These are phyloP conservation scores for Xylaria nigripes DNA, from an alignment of 495 filamentous ascomycete genomes.

Conservation along the genomic window DNA sequence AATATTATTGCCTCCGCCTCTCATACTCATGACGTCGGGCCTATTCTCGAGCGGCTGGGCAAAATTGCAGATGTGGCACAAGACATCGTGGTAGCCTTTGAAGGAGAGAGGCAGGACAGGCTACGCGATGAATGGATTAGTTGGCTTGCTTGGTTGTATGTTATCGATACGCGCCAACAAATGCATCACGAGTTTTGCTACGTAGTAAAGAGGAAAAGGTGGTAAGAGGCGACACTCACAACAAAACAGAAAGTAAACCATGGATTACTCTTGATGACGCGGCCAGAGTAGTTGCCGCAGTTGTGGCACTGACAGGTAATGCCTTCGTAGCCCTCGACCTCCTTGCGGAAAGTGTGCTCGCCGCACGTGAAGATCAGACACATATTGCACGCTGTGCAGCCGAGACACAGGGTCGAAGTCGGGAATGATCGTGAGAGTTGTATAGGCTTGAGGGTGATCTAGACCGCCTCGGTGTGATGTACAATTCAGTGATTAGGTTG, in stretches of 20 bases:
- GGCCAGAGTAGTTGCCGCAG: conserved; percentile 46
- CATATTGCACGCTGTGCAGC: conserved; percentile 25
- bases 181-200: background rate
- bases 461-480: too few species aligned
- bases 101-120: conserved; percentile 49
- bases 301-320: conserved; percentile 48
- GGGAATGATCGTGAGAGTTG: too few species aligned
- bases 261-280: conserved; percentile 44
- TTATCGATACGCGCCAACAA: too few species aligned
- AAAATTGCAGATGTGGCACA: conserved; percentile 49
- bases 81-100: conserved; percentile 47
- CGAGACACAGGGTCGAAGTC: too few species aligned
- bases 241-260: conserved; percentile 55
- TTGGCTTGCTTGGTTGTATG: conserved; percentile 8
- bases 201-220: background rate
- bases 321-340: conserved; percentile 47
- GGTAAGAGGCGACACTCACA: conserved; percentile 27
- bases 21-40: conserved; percentile 42
- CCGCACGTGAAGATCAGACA: conserved; percentile 52
- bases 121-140: conserved; percentile 14
- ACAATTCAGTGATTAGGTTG: too few species aligned
- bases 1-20: conserved; percentile 31
- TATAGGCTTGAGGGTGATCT: too few species aligned
- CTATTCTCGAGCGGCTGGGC: conserved; percentile 46
- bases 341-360: conserved; percentile 47